These are phyloP conservation scores for Castanospermum australe DNA, from an alignment of 306 rosid genomes.

Conservation along the genomic window DNA sequence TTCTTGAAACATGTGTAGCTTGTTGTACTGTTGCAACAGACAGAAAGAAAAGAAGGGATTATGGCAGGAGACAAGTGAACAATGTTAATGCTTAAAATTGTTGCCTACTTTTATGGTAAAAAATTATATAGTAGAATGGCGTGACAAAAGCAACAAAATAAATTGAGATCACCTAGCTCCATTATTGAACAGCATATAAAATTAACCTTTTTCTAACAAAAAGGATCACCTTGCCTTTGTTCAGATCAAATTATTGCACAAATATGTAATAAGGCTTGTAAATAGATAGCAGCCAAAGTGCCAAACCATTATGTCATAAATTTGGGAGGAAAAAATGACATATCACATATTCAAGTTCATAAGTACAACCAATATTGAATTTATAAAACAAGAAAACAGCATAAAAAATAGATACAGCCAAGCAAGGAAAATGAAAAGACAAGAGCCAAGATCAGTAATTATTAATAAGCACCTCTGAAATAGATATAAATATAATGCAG, in stretches of 20 bases:
- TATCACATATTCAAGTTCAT: background rate
- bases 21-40: background rate
- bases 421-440: background rate
- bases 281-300: background rate
- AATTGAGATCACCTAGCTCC: background rate
- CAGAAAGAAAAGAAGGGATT: background rate
- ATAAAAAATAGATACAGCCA: background rate
- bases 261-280: background rate
- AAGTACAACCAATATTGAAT: background rate
- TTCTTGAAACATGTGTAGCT: background rate
- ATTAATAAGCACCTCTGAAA: slow-evolving; percentile 75
- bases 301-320: background rate
- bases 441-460: slow-evolving; percentile 16
- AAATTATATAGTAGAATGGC: background rate
- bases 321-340: background rate
- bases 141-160: background rate
- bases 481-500: slow-evolving; percentile 74
- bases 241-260: background rate
- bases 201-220: background rate
- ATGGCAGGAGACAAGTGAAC: background rate
- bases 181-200: background rate
- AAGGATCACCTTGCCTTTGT: background rate
- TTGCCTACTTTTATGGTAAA: background rate
- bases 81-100: background rate
- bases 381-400: background rate